A percentile compares a stretch with the other conserved stretches of the same genome.
These are phyloP conservation scores for Quercus parvula DNA, from an alignment of 306 rosid species.

Conservation along the genomic window DNA sequence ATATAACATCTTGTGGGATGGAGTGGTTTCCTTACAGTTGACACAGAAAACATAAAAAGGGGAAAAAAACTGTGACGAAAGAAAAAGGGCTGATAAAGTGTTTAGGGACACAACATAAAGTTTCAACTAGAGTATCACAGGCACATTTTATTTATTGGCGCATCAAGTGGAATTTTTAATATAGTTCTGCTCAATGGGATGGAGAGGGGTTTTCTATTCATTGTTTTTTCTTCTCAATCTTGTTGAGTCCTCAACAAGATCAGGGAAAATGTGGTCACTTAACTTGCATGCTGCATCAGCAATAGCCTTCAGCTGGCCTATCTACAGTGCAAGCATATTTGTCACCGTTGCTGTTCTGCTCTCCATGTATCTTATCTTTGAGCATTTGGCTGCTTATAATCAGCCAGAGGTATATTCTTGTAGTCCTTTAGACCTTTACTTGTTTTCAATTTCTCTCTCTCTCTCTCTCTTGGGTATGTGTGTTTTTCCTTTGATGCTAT, in stretches of 20 bases:
- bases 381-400: conserved; percentile 91
- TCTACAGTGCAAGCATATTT: conserved; percentile 77
- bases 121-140: not conserved
- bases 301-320: conserved; percentile 65
- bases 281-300: conserved; percentile 48
- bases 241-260: conserved; percentile 68
- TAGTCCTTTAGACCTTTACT: conserved; percentile 12
- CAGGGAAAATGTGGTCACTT: conserved; percentile 54
- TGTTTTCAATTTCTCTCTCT: conserved; percentile 6
- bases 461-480: not conserved
- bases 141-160: conserved; percentile 5
- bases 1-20: not conserved
- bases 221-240: conserved; percentile 44
- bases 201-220: conserved; percentile 48
- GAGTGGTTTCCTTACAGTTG: conserved; percentile 17
- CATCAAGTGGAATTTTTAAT: conserved; percentile 8
- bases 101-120: conserved; percentile 14
- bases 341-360: conserved; percentile 77
- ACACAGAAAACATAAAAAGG: conserved; percentile 6
- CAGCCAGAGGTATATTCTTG: conserved; percentile 79
- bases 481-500: not conserved
- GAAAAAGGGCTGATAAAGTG: conserved; percentile 7
- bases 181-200: conserved; percentile 52
- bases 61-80: not conserved
- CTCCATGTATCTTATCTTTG: conserved; percentile 82